Conservation (phyloP, 75 land plant genomes). For the Adiantum capillusveneris region DNA sequence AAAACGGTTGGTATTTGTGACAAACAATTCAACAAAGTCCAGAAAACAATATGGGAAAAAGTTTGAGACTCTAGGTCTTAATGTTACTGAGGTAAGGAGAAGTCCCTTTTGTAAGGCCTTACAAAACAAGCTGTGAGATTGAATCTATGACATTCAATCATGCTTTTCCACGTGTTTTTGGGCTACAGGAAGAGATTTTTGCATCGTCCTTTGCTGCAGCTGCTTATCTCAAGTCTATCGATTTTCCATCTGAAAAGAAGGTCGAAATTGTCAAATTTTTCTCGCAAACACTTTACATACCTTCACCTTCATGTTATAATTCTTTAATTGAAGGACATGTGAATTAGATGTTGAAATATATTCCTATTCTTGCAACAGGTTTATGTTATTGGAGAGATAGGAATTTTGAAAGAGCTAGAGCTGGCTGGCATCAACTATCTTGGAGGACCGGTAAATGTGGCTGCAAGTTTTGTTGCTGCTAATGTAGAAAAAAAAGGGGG, state of each 20-base stretch:
- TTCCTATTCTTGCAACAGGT: conserved; percentile 57
- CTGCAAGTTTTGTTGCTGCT: too few relatives aligned
- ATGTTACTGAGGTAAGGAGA: conserved; percentile 63
- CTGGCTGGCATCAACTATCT: conserved; percentile 86
- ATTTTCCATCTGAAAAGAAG: conserved; percentile 92
- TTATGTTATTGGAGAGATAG: conserved; percentile 93
- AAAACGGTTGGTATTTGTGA: conserved; percentile 90
- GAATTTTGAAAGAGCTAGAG: conserved; percentile 92
- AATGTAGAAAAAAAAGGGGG: not conserved
- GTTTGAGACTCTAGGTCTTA: conserved; percentile 90
- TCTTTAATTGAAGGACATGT: not conserved
- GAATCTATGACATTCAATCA: not conserved
- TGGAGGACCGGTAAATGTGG: conserved; percentile 82
- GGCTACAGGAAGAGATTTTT: conserved; percentile 89
- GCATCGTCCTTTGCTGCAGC: conserved; percentile 99
- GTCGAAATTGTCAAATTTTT: conserved; percentile 17
- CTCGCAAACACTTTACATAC: not conserved
- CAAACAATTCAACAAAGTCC: conserved; percentile 98
- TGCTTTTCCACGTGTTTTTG: too few relatives aligned
- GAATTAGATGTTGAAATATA: too few relatives aligned
- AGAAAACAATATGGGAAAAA: conserved; percentile 98
- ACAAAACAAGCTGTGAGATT: not conserved
- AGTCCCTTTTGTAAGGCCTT: too few relatives aligned
- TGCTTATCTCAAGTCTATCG: conserved; percentile 85
- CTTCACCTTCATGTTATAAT: not conserved